phyloP scores from a whole-genome alignment of 2,329 filamentous ascomycete genomes.

The Elsinoe fawcettii region DNA sequence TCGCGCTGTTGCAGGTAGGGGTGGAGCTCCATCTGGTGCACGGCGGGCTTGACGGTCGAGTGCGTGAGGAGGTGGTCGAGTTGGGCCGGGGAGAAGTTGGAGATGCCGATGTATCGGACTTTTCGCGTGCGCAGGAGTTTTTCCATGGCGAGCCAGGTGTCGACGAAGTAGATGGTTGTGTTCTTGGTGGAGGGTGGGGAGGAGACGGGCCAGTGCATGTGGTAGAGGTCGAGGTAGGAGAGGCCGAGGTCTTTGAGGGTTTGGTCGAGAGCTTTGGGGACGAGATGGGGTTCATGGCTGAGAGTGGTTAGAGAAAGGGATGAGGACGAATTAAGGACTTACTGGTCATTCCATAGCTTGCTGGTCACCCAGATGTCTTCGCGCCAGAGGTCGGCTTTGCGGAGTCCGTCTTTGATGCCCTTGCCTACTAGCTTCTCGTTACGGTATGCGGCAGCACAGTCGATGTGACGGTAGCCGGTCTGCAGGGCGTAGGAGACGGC shows the following conservation, averaged over 20 bases:
- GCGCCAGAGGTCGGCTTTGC: constrained; percentile 27
- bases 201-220: constrained; percentile 39
- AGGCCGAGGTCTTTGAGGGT: constrained; percentile 35
- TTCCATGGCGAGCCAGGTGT: constrained; percentile 62
- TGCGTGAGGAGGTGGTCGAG: constrained; percentile 46
- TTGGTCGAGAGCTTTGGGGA: constrained; percentile 29
- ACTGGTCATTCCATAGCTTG: constrained; percentile 35
- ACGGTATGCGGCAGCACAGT: constrained; percentile 39
- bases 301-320: constrained; percentile 10
- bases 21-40: constrained; percentile 78
- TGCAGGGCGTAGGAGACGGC: constrained; percentile 36
- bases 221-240: constrained; percentile 38
- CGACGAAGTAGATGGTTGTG: constrained; percentile 23
- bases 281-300: constrained; percentile 26
- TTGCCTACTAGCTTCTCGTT: constrained; percentile 40
- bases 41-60: constrained; percentile 55
- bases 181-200: constrained; percentile 17
- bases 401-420: constrained; percentile 33
- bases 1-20: constrained; percentile 56
- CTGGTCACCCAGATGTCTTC: constrained; percentile 34
- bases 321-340: not conserved
- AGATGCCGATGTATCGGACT: constrained; percentile 65
- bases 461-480: constrained; percentile 48
- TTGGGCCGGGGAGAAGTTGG: constrained; percentile 58
- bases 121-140: constrained; percentile 52